Evolutionary conservation across 176 grass and related monocot genomes (phyloP).

Genomic region (Triticum dicoccoides): DNA sequence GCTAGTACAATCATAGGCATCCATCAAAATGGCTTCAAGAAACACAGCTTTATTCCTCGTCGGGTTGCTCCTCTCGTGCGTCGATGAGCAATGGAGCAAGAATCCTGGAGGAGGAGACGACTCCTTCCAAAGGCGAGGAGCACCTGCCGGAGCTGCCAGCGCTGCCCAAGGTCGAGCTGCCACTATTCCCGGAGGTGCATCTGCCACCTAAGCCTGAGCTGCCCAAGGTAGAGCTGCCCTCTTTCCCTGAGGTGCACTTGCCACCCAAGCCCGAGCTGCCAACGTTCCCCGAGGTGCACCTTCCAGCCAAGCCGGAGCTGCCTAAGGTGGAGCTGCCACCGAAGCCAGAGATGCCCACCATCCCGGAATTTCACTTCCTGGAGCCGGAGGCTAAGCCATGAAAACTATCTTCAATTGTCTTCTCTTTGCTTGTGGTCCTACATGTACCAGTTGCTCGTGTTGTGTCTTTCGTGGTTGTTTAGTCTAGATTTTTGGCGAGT

Average conservation of each 20-base stretch:
- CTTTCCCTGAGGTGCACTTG: slow-evolving; percentile 22
- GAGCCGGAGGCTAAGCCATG: too few relatives aligned
- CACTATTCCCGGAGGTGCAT: background rate
- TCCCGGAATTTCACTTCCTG: background rate
- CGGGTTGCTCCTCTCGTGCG: background rate
- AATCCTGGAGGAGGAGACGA: background rate
- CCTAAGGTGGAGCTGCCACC: background rate
- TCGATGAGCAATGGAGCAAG: background rate
- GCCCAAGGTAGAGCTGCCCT: slow-evolving; percentile 11
- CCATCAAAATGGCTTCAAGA: background rate
- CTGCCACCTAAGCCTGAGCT: slow-evolving; percentile 12
- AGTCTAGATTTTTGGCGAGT: background rate
- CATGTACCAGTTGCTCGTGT: background rate
- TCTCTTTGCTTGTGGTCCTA: background rate
- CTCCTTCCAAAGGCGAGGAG: background rate
- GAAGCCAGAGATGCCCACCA: background rate
- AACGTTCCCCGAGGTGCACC: background rate
- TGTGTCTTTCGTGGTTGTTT: background rate
- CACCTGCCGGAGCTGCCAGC: slow-evolving; percentile 20
- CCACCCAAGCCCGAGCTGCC: slow-evolving; percentile 14
- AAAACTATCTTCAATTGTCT: too few relatives aligned
- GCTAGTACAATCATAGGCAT: background rate
- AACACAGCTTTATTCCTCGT: background rate
- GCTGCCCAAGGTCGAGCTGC: slow-evolving; percentile 30
- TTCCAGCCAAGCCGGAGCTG: background rate